These are phyloP conservation scores for Cyberlindnera samutprakarnensis DNA, from an alignment of 805 yeast genomes.

Conservation along the genomic window DNA sequence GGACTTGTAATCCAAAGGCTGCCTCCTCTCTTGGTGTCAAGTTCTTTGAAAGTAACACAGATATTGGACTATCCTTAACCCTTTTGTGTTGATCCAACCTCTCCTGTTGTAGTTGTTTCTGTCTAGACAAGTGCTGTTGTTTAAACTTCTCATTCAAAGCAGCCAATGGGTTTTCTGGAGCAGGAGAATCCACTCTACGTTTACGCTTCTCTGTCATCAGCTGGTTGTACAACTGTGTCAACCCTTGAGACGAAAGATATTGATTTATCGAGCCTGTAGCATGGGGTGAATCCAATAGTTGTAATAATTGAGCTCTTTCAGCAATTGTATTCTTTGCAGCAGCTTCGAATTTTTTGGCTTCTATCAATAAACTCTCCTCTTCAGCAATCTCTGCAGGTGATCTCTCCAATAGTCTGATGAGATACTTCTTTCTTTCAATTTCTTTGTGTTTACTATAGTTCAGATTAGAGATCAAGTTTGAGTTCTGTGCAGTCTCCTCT, in stretches of 20 bases:
- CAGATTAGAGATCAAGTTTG: conserved; percentile 54
- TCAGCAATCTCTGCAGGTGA: conserved; percentile 97
- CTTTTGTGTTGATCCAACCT: conserved; percentile 17
- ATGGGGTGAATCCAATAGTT: conserved; percentile 83
- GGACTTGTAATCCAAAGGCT: conserved; percentile 75
- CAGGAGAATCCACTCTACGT: conserved; percentile 33
- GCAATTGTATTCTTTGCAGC: conserved; percentile 82
- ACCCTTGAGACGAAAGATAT: conserved; percentile 78
- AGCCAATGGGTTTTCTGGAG: conserved; percentile 38
- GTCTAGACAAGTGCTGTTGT: conserved; percentile 20
- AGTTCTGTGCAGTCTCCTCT: conserved; percentile 35
- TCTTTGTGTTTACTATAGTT: conserved; percentile 68
- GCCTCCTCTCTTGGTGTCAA: conserved; percentile 74
- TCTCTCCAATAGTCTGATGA: conserved; percentile 68
- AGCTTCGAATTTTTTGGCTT: conserved; percentile 85
- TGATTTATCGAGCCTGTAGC: conserved; percentile 66
- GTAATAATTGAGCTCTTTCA: conserved; percentile 74
- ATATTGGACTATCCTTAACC: conserved; percentile 26
- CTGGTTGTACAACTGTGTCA: conserved; percentile 77
- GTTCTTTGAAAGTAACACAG: conserved; percentile 27
- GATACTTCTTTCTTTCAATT: conserved; percentile 69
- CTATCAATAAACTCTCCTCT: conserved; percentile 89
- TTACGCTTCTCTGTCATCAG: conserved; percentile 62
- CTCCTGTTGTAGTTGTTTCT: conserved; percentile 19
- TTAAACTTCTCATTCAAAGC: conserved; percentile 30